Evolutionary conservation across 2,329 filamentous ascomycete species (phyloP), one percentile per base, ranked within the genome.

Genomic region (Fusarium fracticaudum): DNA sequence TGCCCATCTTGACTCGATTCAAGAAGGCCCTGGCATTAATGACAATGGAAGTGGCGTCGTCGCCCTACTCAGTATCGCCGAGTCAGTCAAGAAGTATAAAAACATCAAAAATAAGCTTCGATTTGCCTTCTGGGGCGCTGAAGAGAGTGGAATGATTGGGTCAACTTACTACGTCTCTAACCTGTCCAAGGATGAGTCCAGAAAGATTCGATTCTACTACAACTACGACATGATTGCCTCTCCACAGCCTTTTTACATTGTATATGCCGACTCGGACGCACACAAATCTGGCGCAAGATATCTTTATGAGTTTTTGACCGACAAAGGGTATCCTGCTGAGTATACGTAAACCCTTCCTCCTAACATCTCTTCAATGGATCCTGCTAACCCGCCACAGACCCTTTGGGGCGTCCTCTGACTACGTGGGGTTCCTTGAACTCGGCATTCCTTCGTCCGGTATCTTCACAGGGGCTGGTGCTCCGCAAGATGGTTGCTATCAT

Each of bases 141-240:
- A 85, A 72, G 84, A 85, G 79, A 78, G 77, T 41, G 84, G 84
- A 24, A 79, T 85, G 43, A 72, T 84, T 57, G 85, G 84, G 26
- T 85, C 84, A 9, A 73, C 81, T 18, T 78, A 83, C 78, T 85
- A 85, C 63, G 81, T 79, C 4, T 67, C 77, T 11, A 77, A 76
- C 14, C 79, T 85, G 22, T 78, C 80, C 17, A 74, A 79, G 38
- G 77, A 79, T 9, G 82, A 85, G 60, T 78, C 79, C 0, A 81
- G 86, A 69, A 90, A 90, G 80, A 89, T 93, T 78, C 85, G 87
- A 3, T 88, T 92, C 44, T 91, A 92, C 83, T 88, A 92, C 79
- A 91, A 93, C 83, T 92, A 91, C 78, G 91, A 93, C 81, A 93
- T 93, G 91, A 91, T 92, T 54, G 84, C 82, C 26, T 86, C 83